These are phyloP conservation scores for Fusarium anthophilum DNA, from an alignment of 2,329 filamentous ascomycete species.

Conservation along the genomic window DNA sequence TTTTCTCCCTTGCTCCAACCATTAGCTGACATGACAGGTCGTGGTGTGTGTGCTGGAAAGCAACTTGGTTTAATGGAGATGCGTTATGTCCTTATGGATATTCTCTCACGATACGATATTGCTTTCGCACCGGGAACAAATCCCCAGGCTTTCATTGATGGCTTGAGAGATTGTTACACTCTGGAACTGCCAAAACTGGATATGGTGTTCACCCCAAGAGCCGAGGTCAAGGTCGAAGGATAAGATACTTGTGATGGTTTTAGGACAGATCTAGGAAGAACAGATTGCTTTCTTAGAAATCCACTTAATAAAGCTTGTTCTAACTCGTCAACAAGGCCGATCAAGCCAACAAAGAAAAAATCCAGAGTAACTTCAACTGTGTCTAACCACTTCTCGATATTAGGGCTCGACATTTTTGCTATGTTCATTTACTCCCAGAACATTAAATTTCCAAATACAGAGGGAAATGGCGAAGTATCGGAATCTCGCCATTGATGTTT, in stretches of 20 bases:
- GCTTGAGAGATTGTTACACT: conserved; percentile 21
- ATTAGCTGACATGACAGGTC: neutral
- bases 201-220: neutral
- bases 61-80: conserved; percentile 33
- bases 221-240: rapidly evolving
- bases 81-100: conserved; percentile 14
- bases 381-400: rapidly evolving
- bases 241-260: rapidly evolving
- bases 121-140: neutral
- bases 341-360: no score
- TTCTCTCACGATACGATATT: conserved; percentile 16
- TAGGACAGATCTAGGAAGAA: rapidly evolving
- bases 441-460: rapidly evolving
- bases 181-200: conserved; percentile 1
- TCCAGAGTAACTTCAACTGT: no score
- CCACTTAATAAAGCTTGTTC: rapidly evolving
- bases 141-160: neutral
- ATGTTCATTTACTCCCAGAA: rapidly evolving
- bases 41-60: conserved; percentile 29
- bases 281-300: neutral
- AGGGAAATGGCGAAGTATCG: neutral
- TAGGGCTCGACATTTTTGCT: rapidly evolving
- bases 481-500: neutral
- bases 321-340: no score
- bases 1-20: no score